Evolutionary conservation across 495 filamentous ascomycete genomes (phyloP), one percentile per base, ranked within the genome.

Genomic region (Penicillium nucicola): DNA sequence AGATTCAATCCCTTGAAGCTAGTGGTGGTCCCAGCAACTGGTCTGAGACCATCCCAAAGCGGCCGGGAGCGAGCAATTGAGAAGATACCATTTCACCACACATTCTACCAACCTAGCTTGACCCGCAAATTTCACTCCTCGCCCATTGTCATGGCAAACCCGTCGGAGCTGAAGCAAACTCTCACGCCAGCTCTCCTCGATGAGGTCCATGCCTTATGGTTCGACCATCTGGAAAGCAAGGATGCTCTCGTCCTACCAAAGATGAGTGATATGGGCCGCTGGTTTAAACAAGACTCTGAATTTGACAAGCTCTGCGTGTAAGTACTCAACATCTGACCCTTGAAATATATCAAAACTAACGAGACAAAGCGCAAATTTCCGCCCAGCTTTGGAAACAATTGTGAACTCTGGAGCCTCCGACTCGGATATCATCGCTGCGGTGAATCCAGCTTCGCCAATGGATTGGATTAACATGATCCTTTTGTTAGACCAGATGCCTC

Each of bases 301-400:
- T 70, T 70, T 31, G 67, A 70, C 30, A 28, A 62, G 32, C 45
- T 49, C 19, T 70, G 67, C 50, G 50, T 58, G 67, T 68, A 52
- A 47, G 62, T 57, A 10, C 6, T 23, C 25, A 8, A 28, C 14
- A 11, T 12, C 12, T 14, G 9, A 36, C 12, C 17, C 3, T 11
- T 2, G 7, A 12, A 2, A 4, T 19, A 22, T 31, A 13, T 32
- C 35, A 36, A 42, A 30, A 14, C 36, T 50, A 22, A 50, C 8
- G 20, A 34, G 13, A 11, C 28, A 43, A 30, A 66, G 64, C 23
- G 39, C 49, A 1, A 52, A 62, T 54, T 67, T 67, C 42, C 45
- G 62, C 10, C 54, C 64, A 14, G 60, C 54, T 10, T 32, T 69
- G 5, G 61, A 65, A 28, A 40, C 45, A 4, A 61, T 69, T 12